Percentiles rank a stretch among this genome's conserved stretches.
These are phyloP conservation scores for California macrophylla DNA, from an alignment of 441 rosid species.

Conservation along the genomic window DNA sequence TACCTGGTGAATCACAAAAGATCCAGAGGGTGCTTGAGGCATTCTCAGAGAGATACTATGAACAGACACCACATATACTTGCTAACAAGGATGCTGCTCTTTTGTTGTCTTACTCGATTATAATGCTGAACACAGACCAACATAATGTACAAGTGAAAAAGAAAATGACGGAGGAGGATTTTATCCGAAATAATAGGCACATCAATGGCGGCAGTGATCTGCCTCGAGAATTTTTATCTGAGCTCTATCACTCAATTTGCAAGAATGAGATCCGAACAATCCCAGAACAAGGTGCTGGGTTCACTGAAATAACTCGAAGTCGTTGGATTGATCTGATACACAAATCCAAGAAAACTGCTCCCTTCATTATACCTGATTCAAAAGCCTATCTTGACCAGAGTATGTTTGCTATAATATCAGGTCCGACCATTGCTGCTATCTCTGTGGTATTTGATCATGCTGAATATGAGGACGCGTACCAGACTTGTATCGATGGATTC, in stretches of 20 bases:
- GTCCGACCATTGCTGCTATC: constrained; percentile 94
- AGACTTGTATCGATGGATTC: constrained; percentile 90
- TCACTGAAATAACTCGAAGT: constrained; percentile 83
- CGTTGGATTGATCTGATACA: constrained; percentile 92
- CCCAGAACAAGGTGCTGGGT: constrained; percentile 88
- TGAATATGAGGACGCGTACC: constrained; percentile 81
- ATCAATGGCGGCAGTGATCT: constrained; percentile 91
- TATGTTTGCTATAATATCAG: constrained; percentile 86
- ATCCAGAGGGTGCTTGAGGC: constrained; percentile 95
- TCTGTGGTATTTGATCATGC: constrained; percentile 97
- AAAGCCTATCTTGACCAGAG: constrained; percentile 75
- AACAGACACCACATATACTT: constrained; percentile 75
- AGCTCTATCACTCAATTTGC: constrained; percentile 73
- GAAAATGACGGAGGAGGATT: constrained; percentile 94
- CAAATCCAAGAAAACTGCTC: constrained; percentile 75
- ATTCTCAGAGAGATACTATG: constrained; percentile 90
- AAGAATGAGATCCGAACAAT: constrained; percentile 83
- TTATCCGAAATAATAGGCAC: constrained; percentile 72
- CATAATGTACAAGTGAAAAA: constrained; percentile 89
- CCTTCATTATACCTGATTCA: constrained; percentile 62
- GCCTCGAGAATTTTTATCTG: constrained; percentile 72
- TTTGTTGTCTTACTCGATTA: constrained; percentile 78
- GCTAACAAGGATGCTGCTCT: constrained; percentile 86
- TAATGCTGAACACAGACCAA: constrained; percentile 87
- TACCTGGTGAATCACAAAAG: constrained; percentile 97